phyloP scores from a whole-genome alignment of 2,329 filamentous ascomycete genomes.

The Thelonectria blattea region DNA sequence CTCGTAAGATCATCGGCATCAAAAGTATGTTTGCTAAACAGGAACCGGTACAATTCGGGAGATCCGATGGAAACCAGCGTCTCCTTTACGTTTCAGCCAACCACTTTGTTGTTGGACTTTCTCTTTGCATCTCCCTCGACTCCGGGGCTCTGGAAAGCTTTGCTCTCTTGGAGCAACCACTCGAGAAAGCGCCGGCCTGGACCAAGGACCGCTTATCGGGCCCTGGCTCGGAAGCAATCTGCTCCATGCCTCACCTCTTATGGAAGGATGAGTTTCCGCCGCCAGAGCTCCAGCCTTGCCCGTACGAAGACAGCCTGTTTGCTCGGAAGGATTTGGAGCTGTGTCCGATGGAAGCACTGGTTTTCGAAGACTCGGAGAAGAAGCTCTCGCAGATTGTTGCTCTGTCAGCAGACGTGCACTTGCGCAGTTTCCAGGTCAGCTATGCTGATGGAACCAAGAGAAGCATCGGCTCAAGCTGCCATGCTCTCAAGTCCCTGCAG shows the following conservation, averaged over 20 bases:
- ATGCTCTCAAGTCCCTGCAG: neutral
- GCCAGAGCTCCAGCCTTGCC: neutral
- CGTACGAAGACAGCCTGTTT: neutral
- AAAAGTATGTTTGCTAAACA: neutral
- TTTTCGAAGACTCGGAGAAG: neutral
- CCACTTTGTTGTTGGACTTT: slow-evolving; percentile 4
- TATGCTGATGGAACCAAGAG: neutral
- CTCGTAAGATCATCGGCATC: neutral
- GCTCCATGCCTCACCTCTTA: neutral
- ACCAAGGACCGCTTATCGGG: neutral
- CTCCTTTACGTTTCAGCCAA: neutral
- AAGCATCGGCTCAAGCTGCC: neutral
- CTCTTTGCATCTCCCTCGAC: neutral
- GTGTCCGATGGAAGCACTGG: neutral
- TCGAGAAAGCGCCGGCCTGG: neutral
- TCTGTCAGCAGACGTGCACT: neutral
- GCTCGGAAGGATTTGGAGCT: neutral
- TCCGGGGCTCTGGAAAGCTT: neutral
- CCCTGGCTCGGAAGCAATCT: neutral
- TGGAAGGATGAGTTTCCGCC: neutral
- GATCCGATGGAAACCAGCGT: slow-evolving; percentile 1
- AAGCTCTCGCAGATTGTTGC: neutral
- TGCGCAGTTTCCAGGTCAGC: neutral
- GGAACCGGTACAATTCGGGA: neutral
- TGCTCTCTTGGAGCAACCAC: neutral